Evolutionary conservation across 2,329 filamentous ascomycete species (phyloP).

Genomic region (Calonectria pseudoreteaudii): DNA sequence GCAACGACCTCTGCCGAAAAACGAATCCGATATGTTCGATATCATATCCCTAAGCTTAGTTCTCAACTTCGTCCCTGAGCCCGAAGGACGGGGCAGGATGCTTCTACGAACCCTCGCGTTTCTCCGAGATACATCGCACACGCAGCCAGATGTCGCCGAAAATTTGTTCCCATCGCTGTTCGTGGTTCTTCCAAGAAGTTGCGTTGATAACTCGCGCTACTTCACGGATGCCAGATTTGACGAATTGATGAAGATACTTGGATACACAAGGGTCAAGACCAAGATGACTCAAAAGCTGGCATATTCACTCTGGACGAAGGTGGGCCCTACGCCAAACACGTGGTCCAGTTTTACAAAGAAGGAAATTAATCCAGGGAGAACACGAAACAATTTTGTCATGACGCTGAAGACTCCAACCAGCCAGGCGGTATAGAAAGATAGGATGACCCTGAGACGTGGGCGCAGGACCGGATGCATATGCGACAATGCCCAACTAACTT

Average conservation of each 20-base stretch:
- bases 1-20: slow-evolving; percentile 78
- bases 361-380: slow-evolving; percentile 79
- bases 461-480: slow-evolving; percentile 38
- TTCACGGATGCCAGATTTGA: slow-evolving; percentile 77
- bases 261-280: slow-evolving; percentile 73
- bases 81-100: slow-evolving; percentile 84
- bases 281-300: slow-evolving; percentile 87
- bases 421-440: slow-evolving; percentile 30
- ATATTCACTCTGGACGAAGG: slow-evolving; percentile 86
- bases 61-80: slow-evolving; percentile 91
- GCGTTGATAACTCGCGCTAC: slow-evolving; percentile 91
- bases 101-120: slow-evolving; percentile 80
- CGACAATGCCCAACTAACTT: slow-evolving; percentile 40
- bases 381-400: slow-evolving; percentile 92
- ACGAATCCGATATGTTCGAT: slow-evolving; percentile 78
- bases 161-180: slow-evolving; percentile 78
- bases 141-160: slow-evolving; percentile 34
- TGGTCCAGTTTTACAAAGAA: slow-evolving; percentile 65
- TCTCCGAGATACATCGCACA: slow-evolving; percentile 56
- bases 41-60: slow-evolving; percentile 93
- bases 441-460: slow-evolving; percentile 27
- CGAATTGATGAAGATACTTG: slow-evolving; percentile 81
- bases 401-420: slow-evolving; percentile 62
- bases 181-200: slow-evolving; percentile 89
- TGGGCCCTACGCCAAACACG: slow-evolving; percentile 27